These are phyloP conservation scores for Aureobasidium sp. DNA, from an alignment of 2,329 filamentous ascomycete genomes.

Conservation along the genomic window DNA sequence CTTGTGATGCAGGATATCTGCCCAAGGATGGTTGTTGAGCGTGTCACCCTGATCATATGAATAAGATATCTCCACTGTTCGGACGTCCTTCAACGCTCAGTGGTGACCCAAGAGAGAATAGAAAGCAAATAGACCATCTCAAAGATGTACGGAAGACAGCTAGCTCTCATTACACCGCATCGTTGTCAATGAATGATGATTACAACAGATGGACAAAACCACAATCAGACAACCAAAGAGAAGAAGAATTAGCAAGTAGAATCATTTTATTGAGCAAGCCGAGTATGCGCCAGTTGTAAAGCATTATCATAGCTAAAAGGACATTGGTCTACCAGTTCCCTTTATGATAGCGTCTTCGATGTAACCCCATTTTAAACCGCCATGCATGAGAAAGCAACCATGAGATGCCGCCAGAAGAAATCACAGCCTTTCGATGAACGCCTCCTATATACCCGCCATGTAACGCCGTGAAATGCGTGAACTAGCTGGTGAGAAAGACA, in stretches of 20 bases:
- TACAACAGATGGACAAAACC: too few species aligned
- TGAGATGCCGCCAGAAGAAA: neutral
- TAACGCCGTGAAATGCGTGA: constrained; percentile 6
- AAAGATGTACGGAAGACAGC: neutral
- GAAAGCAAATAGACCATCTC: neutral
- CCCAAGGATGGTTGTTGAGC: neutral
- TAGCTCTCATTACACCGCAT: too few species aligned
- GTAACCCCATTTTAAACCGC: neutral
- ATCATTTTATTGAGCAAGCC: neutral
- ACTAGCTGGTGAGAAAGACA: neutral
- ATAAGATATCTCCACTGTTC: neutral
- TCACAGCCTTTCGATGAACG: neutral
- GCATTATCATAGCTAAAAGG: neutral
- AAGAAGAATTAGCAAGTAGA: neutral
- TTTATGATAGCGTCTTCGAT: neutral
- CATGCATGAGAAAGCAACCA: neutral
- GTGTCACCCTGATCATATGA: neutral
- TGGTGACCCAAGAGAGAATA: neutral
- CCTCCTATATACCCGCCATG: constrained; percentile 8
- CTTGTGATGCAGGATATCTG: too few species aligned
- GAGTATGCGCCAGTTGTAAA: neutral
- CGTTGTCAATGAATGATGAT: neutral
- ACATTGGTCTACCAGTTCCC: neutral
- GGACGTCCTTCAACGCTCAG: neutral
- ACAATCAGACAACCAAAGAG: neutral